Percentiles rank a stretch among this genome's conserved stretches.
phyloP scores from a whole-genome alignment of 2,329 filamentous ascomycete genomes.

The Nothopassalora personata region DNA sequence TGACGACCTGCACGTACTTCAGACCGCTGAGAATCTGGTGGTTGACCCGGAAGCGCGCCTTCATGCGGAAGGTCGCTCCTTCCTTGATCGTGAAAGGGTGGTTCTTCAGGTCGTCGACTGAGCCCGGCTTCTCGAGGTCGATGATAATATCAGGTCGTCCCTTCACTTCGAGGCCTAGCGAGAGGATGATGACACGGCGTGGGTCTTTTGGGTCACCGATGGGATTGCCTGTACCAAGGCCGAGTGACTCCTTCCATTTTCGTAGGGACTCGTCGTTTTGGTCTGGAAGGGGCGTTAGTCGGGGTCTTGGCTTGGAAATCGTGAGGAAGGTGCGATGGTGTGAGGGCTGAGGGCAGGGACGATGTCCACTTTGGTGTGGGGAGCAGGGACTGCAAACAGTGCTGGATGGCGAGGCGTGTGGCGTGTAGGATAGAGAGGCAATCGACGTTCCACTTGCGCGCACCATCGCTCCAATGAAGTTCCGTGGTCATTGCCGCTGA shows the following conservation, averaged over 20 bases:
- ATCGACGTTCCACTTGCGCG: no score
- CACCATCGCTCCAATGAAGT: no score
- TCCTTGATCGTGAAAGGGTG: conserved; percentile 98
- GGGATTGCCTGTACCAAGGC: conserved; percentile 60
- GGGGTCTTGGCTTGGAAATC: background rate
- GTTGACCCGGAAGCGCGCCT: conserved; percentile 89
- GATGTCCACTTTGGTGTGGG: background rate
- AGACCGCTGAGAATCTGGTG: conserved; percentile 92
- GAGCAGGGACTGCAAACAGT: no score
- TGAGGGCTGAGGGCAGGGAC: background rate
- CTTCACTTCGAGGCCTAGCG: conserved; percentile 76
- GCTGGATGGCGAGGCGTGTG: no score
- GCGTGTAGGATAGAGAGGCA: no score
- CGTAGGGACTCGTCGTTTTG: conserved; percentile 85
- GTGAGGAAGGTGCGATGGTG: background rate
- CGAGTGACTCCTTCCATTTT: conserved; percentile 95
- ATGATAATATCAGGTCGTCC: conserved; percentile 83
- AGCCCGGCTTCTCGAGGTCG: conserved; percentile 70
- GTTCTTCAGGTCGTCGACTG: conserved; percentile 73
- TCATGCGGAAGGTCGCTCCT: conserved; percentile 89
- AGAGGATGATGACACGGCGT: conserved; percentile 87
- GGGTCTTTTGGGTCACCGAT: conserved; percentile 62
- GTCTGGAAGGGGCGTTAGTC: conserved; percentile 40
- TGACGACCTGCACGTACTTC: conserved; percentile 92
- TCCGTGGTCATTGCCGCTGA: no score